Base-by-base conservation (phyloP, 768 basidiomycete species). In the Lyophyllum semitale region DNA sequence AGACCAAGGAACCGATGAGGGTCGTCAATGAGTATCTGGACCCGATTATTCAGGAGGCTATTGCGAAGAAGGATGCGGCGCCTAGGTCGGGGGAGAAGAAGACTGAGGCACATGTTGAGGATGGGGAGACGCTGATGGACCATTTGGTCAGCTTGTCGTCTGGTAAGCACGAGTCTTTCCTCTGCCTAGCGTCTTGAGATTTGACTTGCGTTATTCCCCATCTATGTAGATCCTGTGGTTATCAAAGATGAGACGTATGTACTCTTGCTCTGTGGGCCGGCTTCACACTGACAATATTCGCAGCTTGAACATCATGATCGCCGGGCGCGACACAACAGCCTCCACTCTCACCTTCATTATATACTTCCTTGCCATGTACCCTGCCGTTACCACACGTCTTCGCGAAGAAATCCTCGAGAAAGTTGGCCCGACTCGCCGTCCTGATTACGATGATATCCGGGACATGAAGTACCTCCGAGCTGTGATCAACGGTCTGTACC, bases 401-500 rank as follows among this genome's bases (percentile, higher is more conserved):
- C 78, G 83, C 1, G 72, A 81, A 49, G 87, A 89, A 68, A 77
- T 89, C 44, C 65, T 84, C 5, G 63, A 66, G 29, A 77, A 77
- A 35, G 75, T 88, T 7, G 85, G 86, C 0, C 64, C 70, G 0
- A 71, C 70, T 0, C 72, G 73, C 1, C 71, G 77, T 11, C 87
- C 84, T 3, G 77, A 77, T 2, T 79, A 78, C 49, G 80, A 83
- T 41, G 80, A 84, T 57, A 78, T 88, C 59, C 73, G 73, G 26
- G 81, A 82, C 4, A 83, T 87, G 82, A 85, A 82, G 64, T 87
- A 80, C 58, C 66, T 87, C 13, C 73, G 83, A 23, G 87, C 86
- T 1, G 82, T 88, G 22, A 78, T 88, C 46, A 87, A 88, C 58
- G 85, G 85, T 84, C 41, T 33, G 63, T 43, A 6, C 17, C 9